Percentiles rank a stretch among this genome's conserved stretches.
Evolutionary conservation across 768 basidiomycete genomes (phyloP).

Genomic region (Lyophyllum decastes): DNA sequence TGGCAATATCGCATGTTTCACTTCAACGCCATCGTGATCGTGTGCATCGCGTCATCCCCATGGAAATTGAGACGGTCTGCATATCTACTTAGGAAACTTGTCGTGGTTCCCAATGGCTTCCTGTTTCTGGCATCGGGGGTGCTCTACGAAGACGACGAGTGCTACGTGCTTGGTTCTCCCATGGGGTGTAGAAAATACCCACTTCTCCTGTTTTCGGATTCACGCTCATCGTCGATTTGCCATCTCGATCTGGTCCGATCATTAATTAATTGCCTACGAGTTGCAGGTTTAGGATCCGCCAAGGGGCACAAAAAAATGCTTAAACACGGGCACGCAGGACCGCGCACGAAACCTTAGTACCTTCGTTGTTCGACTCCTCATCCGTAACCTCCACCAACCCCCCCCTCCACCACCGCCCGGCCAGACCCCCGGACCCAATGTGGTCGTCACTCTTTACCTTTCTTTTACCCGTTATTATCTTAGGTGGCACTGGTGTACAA

Average conservation of each 20-base stretch:
- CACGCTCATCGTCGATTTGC: background rate
- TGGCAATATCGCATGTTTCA: too few relatives aligned
- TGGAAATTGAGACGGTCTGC: too few relatives aligned
- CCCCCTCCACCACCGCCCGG: slow-evolving; percentile 9
- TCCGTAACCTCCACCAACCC: background rate
- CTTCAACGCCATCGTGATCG: too few relatives aligned
- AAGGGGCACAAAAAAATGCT: background rate
- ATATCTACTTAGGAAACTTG: too few relatives aligned
- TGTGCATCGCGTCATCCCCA: too few relatives aligned
- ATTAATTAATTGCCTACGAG: background rate
- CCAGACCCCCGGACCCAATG: slow-evolving; percentile 24
- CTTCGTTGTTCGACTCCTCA: background rate
- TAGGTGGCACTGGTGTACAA: slow-evolving; percentile 9
- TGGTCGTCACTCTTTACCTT: slow-evolving; percentile 29
- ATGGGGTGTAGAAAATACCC: too few relatives aligned
- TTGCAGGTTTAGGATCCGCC: background rate
- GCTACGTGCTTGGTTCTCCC: too few relatives aligned
- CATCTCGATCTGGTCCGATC: background rate
- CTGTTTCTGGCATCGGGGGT: too few relatives aligned
- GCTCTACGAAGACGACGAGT: too few relatives aligned
- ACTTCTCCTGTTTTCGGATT: background rate
- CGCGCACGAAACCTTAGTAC: background rate
- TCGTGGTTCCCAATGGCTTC: too few relatives aligned
- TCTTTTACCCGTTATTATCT: slow-evolving; percentile 18
- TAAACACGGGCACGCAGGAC: background rate